Base-by-base conservation (phyloP, 768 basidiomycete genomes). In the Lactifluus volemus region DNA sequence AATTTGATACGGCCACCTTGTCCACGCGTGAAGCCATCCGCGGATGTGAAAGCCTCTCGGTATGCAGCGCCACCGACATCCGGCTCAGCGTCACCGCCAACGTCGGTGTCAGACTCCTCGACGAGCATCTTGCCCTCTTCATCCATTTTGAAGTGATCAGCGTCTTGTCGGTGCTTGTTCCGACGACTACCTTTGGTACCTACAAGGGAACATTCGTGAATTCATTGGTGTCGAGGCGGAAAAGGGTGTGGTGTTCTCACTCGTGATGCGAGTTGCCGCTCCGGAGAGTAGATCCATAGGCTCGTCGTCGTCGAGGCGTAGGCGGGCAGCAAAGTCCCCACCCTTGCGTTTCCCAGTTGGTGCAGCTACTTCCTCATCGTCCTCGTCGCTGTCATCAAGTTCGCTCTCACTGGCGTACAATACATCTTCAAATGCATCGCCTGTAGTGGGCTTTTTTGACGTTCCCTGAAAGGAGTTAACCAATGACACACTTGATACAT, bases 381-480 rank as follows among this genome's bases (percentile, higher is more conserved):
- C 84, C 48, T 83, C 82, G 45, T 87, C 86, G 63, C 81, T 83
- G 63, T 86, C 85, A 2, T 85, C 88, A 36, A 88, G 73, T 69
- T 98, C 95, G 66, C 91, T 93, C 69, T 98, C 97, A 69, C 92
- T 96, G 45, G 94, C 95, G 71, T 98, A 98, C 30, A 99, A 77
- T 0, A 98, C 92, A 69, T 99, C 95, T 70, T 99, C 95, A 65
- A 98, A 99, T 0, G 95, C 94, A 70, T 94, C 89, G 15, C 92
- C 91, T 39, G 71, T 71, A 8, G 83, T 57, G 9, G 5, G 78
- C 77, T 17, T 77, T 77, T 69, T 84, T 84, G 17, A 69, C 68
- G 32, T 73, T 7, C 15, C 73, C 50, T 75, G 75, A 12, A 64
- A 59, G 34, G 32, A 30, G 6, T 25, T 21, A 25, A 25, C 19